A percentile compares a stretch with the other conserved stretches of the same genome.
These are phyloP conservation scores for Stephania yunnanensis DNA, from an alignment of 164 flowering plant genomes.

Conservation along the genomic window DNA sequence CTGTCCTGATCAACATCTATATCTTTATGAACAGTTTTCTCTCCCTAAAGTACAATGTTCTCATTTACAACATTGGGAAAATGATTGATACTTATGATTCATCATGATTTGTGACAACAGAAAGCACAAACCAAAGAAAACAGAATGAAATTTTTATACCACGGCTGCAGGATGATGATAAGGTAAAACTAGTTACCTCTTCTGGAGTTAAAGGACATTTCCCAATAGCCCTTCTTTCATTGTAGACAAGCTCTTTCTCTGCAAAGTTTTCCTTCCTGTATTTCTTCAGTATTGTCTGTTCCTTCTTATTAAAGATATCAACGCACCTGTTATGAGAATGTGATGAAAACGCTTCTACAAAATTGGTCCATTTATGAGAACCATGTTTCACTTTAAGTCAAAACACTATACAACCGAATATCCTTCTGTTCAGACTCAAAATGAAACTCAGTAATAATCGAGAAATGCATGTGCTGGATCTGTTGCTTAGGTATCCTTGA, in stretches of 20 bases:
- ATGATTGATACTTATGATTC: background rate
- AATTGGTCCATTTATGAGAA: background rate
- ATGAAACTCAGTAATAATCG: background rate
- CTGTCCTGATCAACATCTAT: background rate
- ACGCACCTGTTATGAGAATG: constrained; percentile 55
- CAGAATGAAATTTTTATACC: background rate
- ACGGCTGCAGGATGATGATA: constrained; percentile 4
- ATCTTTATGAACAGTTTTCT: background rate
- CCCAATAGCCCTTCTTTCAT: constrained; percentile 89
- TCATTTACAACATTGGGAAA: background rate
- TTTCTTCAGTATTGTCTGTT: constrained; percentile 61
- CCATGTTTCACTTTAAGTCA: background rate
- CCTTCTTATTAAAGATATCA: constrained; percentile 74
- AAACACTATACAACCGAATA: background rate
- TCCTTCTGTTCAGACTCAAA: background rate
- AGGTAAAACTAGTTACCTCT: constrained; percentile 57
- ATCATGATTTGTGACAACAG: background rate
- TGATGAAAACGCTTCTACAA: constrained; percentile 5
- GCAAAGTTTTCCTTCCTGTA: constrained; percentile 85
- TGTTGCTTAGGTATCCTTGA: background rate
- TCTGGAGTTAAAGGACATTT: constrained; percentile 99
- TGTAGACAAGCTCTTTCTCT: constrained; percentile 53
- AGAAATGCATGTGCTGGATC: background rate
- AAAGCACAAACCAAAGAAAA: background rate
- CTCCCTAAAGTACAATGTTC: background rate